These are phyloP conservation scores for Mycena olivaceomarginata DNA, from an alignment of 768 basidiomycete genomes.

Conservation along the genomic window DNA sequence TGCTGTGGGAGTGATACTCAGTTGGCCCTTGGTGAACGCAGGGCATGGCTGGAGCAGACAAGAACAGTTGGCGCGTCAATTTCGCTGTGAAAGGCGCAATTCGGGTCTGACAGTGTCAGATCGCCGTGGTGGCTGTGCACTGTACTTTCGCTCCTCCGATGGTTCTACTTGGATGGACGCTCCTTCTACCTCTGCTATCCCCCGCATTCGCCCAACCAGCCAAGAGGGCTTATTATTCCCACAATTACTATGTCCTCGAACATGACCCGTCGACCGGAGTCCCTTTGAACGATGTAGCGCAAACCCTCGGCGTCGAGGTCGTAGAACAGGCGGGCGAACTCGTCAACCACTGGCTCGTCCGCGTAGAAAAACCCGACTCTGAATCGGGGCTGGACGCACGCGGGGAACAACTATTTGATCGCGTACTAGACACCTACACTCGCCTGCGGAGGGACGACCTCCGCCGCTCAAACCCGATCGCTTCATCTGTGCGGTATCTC, in stretches of 20 bases:
- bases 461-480: conserved; percentile 68
- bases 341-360: conserved; percentile 88
- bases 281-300: conserved; percentile 76
- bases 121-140: conserved; percentile 19
- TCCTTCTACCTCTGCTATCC: conserved; percentile 57
- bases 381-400: conserved; percentile 50
- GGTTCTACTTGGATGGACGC: conserved; percentile 54
- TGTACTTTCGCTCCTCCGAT: conserved; percentile 42
- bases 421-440: conserved; percentile 70
- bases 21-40: neutral
- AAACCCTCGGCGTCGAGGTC: conserved; percentile 78
- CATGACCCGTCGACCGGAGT: conserved; percentile 71
- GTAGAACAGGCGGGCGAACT: conserved; percentile 91
- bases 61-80: neutral
- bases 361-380: conserved; percentile 64
- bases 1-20: no score
- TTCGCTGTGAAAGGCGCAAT: no score
- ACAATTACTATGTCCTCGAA: conserved; percentile 91
- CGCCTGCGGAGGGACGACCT: conserved; percentile 58
- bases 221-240: conserved; percentile 74
- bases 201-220: conserved; percentile 61
- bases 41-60: neutral
- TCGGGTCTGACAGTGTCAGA: no score
- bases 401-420: conserved; percentile 63
- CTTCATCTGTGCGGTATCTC: conserved; percentile 76